Base-by-base conservation (phyloP, 208 protist genomes). In the Phytomonas francai region DNA sequence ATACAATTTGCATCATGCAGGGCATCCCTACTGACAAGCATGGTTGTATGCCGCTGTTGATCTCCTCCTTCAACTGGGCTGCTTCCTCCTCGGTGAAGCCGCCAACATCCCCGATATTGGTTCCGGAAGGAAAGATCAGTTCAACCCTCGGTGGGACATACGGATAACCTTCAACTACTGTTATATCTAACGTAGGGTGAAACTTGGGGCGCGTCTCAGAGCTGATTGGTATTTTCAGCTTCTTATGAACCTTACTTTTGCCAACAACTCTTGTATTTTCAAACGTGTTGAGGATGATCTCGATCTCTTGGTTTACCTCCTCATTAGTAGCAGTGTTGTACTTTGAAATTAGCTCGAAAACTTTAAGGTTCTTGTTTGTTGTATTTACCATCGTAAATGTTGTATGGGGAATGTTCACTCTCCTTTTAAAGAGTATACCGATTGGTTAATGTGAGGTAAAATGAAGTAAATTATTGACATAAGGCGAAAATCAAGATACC, bases 1-100 rank as follows among this genome's bases (percentile, higher is more conserved):
- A 81, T 27, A 89, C 71, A 39, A 92, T 90, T 61, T 84, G 80
- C 85, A 92, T 87, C 66, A 90, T 79, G 60, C 78, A 91, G 3
- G 83, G 83, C 61, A 78, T 73, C 7, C 84, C 85, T 30, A 54
- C 79, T 2, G 74, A 63, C 32, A 85, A 65, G 60, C 78, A 93
- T 0, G 83, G 79, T 64, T 82, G 79, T 33, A 91, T 84, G 61
- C 66, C 77, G 31, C 87, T 80, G 25, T 30, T 63, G 2, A 94
- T 64, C 19, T 89, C 78, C 39, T 68, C 77, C 14, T 80, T 70
- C 42, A 94, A 71, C 36, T 79, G 70, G 27, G 70, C 62, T 25
- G 85, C 75, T 49, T 89, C 83, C 3, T 74, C 59, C 42, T 74
- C 67, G 0, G 60, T 79, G 19, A 91, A 59, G 27, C 74, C 42